Conservation (phyloP, 2,329 filamentous ascomycete species). For the Ophiocordyceps unilateralis region DNA sequence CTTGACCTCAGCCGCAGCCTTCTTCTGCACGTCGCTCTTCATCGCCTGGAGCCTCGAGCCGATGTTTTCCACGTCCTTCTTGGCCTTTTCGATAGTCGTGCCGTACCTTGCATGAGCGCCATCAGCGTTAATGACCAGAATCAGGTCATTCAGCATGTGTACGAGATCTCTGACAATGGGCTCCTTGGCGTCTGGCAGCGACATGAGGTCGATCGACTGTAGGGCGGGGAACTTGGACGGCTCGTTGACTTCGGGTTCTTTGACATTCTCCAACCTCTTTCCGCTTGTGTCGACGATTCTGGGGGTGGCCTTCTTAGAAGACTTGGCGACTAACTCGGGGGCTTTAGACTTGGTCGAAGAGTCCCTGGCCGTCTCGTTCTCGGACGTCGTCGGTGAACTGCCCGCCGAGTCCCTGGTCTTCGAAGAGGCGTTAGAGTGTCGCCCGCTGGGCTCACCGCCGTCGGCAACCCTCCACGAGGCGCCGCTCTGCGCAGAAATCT, state of each 20-base stretch:
- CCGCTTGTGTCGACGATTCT: background rate
- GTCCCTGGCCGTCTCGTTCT: conserved; percentile 12
- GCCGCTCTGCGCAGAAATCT: conserved; percentile 71
- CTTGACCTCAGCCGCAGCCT: conserved; percentile 59
- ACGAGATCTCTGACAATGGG: conserved; percentile 84
- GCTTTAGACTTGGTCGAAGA: conserved; percentile 10
- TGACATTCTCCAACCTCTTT: conserved; percentile 18
- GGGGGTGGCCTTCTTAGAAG: conserved; percentile 8
- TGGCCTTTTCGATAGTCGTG: conserved; percentile 67
- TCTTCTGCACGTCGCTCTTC: conserved; percentile 49
- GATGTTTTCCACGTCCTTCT: conserved; percentile 63
- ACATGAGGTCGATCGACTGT: conserved; percentile 60
- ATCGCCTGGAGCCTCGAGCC: conserved; percentile 61
- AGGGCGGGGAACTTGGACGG: conserved; percentile 46
- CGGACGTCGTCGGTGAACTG: conserved; percentile 8
- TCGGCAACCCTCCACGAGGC: conserved; percentile 64
- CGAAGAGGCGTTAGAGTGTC: conserved; percentile 41
- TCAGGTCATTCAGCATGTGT: conserved; percentile 90
- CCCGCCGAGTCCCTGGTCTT: conserved; percentile 1
- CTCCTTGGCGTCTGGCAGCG: conserved; percentile 60
- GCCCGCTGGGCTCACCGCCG: conserved; percentile 34
- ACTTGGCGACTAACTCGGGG: conserved; percentile 11
- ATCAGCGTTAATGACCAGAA: conserved; percentile 82
- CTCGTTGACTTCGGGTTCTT: conserved; percentile 46
- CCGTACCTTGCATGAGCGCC: conserved; percentile 61